These are phyloP conservation scores for Boletus huronensis DNA, from an alignment of 768 basidiomycete genomes.

Conservation along the genomic window DNA sequence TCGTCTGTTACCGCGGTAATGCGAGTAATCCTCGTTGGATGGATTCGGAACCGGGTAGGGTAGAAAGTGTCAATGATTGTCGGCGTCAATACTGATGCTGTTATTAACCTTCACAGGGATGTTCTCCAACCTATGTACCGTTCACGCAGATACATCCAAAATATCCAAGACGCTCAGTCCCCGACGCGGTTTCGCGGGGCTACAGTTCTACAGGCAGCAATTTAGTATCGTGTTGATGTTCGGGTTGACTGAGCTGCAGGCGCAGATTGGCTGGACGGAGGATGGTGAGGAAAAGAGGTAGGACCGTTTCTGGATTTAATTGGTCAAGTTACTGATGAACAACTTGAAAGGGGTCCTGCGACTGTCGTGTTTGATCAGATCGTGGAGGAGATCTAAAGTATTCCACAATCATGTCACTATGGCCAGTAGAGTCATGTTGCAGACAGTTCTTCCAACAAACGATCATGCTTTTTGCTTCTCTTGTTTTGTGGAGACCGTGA, in stretches of 20 bases:
- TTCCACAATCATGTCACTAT: neutral
- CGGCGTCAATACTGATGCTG: neutral
- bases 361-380: slow-evolving; percentile 32
- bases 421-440: neutral
- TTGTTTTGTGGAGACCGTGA: too few species aligned
- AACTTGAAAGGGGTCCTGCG: slow-evolving; percentile 26
- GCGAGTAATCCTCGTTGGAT: slow-evolving; percentile 27
- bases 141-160: slow-evolving; percentile 27
- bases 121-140: slow-evolving; percentile 23
- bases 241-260: slow-evolving; percentile 46
- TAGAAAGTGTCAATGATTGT: neutral
- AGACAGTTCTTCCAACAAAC: neutral
- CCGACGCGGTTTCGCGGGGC: slow-evolving; percentile 26
- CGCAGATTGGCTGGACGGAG: slow-evolving; percentile 44
- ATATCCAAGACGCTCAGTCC: slow-evolving; percentile 31
- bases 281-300: slow-evolving; percentile 27
- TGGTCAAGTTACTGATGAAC: neutral
- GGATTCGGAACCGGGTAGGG: slow-evolving; percentile 29
- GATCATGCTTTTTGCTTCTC: neutral
- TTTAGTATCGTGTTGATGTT: slow-evolving; percentile 43
- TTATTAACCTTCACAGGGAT: slow-evolving; percentile 18
- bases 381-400: slow-evolving; percentile 24
- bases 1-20: slow-evolving; percentile 30
- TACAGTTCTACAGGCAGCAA: slow-evolving; percentile 30
- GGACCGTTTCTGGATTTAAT: neutral